phyloP scores from a whole-genome alignment of 106 monocot species.

The Phalaenopsis equestris region DNA sequence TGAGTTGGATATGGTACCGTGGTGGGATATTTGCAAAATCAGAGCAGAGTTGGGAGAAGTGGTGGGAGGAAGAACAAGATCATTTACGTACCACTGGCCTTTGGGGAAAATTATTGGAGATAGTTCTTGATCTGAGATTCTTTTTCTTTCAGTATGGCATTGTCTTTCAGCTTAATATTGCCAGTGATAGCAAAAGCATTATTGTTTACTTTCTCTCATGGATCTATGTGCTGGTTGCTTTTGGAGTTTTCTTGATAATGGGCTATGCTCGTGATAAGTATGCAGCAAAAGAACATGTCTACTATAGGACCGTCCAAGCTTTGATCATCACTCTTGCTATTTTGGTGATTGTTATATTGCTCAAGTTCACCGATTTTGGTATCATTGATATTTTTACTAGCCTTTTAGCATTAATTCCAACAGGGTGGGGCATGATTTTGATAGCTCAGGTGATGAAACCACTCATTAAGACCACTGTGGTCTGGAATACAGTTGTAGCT shows the following conservation, averaged over 20 bases:
- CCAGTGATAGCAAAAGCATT: constrained; percentile 49
- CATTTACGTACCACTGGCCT: constrained; percentile 79
- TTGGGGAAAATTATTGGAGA: constrained; percentile 75
- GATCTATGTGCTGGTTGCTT: constrained; percentile 51
- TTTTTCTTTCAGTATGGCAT: constrained; percentile 95
- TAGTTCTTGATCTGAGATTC: constrained; percentile 69
- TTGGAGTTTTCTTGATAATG: constrained; percentile 52
- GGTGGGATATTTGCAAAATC: constrained; percentile 63
- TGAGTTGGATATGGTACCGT: constrained; percentile 84
- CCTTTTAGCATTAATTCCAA: constrained; percentile 75
- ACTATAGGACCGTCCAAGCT: constrained; percentile 66
- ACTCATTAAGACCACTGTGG: constrained; percentile 35
- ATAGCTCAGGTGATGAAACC: constrained; percentile 64
- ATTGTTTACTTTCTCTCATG: constrained; percentile 77
- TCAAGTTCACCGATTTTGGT: constrained; percentile 53
- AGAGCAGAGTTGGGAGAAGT: constrained; percentile 83
- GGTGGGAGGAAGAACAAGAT: constrained; percentile 92
- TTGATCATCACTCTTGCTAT: constrained; percentile 38
- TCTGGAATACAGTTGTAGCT: constrained; percentile 75
- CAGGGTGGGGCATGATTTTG: constrained; percentile 76
- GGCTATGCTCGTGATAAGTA: constrained; percentile 62
- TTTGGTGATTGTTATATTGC: constrained; percentile 37
- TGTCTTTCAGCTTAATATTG: constrained; percentile 67
- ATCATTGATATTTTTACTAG: constrained; percentile 75
- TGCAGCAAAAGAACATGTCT: constrained; percentile 81